These are phyloP conservation scores for Citeromyces hawaiiensis DNA, from an alignment of 1,139 yeast species.

Conservation along the genomic window DNA sequence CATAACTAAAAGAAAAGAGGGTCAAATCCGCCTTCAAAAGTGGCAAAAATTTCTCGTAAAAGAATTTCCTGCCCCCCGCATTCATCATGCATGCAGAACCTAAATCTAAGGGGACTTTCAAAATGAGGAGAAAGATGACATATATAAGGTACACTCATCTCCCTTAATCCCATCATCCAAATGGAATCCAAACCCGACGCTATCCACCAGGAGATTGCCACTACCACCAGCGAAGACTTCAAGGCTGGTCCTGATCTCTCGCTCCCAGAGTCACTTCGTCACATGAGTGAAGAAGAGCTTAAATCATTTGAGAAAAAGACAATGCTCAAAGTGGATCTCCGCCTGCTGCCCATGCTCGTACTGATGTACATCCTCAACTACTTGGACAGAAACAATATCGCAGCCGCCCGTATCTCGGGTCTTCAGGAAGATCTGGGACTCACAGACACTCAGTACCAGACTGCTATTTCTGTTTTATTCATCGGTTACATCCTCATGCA, in stretches of 20 bases:
- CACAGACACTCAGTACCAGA: conserved; percentile 1
- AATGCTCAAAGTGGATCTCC: conserved; percentile 11
- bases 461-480: not conserved
- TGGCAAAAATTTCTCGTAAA: too few species aligned
- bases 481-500: conserved; percentile 1
- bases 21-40: too few species aligned
- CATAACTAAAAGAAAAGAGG: too few species aligned
- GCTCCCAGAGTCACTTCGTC: not conserved
- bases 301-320: conserved; percentile 14
- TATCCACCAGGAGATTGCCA: not conserved
- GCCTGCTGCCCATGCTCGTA: conserved; percentile 2
- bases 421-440: not conserved
- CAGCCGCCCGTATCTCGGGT: not conserved
- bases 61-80: too few species aligned
- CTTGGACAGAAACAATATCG: conserved; percentile 1
- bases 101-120: too few species aligned
- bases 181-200: not conserved
- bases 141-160: too few species aligned
- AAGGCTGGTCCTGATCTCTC: not conserved
- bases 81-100: too few species aligned
- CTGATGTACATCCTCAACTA: conserved; percentile 3
- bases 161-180: conserved; percentile 23
- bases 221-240: not conserved
- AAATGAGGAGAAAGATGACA: too few species aligned
- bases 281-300: conserved; percentile 9